Base-by-base conservation (phyloP, 2,329 filamentous ascomycete genomes). In the Zasmidium citrigriseum region DNA sequence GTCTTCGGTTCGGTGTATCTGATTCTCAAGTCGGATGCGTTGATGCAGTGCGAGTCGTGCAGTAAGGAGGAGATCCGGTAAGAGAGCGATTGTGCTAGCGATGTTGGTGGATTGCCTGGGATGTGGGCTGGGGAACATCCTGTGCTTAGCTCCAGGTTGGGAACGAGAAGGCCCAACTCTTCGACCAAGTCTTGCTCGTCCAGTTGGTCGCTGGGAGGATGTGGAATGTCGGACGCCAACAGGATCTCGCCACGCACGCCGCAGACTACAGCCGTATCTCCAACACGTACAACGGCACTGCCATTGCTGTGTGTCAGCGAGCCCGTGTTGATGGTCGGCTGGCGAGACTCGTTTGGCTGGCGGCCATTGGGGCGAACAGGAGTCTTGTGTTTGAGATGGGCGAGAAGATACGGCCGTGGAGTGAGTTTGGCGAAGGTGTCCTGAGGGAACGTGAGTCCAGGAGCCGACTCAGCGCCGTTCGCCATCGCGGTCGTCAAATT, bases 241-340 rank as follows among this genome's bases (percentile, higher is more conserved):
- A 99, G 80, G 5, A 96, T 87, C 77, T 99, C 95, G 53, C 83
- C 93, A 46, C 93, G 86, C 20, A 99, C 86, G 57, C 93, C 95
- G 72, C 93, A 97, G 38, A 99, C 93, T n/a, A 93, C 91, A 1
- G 91, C 92, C 1, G 93, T 98, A 74, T 96, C 91, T 48, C 95
- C 95, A 52, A 90, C 81, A 34, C 95, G 86, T 51, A 98, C 89
- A 0, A 98, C 88, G 0, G 93, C 89, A 68, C 91, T 96, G 52
- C 95, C 95, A 72, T 96, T 88, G 56, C 91, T 89, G 74, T 99
- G 92, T 0, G 91, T 90, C 51, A 99, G 80, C 21, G 91, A 95
- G 23, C 90, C 89, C 0, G 86, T 86, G 75, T 97, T 95, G 67
- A 95, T 82, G 29, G 87, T 86, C n/a, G 89, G 86, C 21, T 81